These are phyloP conservation scores for Boletus subluridellus DNA, from an alignment of 1,284 basidiomycete genomes.

Conservation along the genomic window DNA sequence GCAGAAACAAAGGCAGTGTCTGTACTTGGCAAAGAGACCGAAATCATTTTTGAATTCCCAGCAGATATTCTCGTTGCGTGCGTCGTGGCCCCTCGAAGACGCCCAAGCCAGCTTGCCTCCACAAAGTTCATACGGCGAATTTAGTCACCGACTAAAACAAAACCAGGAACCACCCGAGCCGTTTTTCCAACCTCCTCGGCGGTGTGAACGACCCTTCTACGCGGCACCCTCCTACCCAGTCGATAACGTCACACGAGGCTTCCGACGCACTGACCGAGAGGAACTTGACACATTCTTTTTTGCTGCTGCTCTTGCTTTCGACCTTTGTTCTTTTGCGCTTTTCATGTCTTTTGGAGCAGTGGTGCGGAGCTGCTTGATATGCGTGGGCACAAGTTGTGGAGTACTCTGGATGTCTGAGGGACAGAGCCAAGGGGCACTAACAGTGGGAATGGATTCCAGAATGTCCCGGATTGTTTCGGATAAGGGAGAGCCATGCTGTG, in stretches of 20 bases:
- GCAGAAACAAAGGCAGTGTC: neutral
- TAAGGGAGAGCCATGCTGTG: slow-evolving; percentile 40
- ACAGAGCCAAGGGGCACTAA: slow-evolving; percentile 64
- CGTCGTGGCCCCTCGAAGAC: neutral
- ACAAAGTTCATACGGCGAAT: neutral
- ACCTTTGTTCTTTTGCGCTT: slow-evolving; percentile 61
- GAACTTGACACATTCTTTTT: slow-evolving; percentile 17
- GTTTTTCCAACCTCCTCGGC: neutral
- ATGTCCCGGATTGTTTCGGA: slow-evolving; percentile 39
- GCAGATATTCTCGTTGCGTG: neutral
- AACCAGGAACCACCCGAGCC: neutral
- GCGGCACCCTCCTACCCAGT: slow-evolving; percentile 2
- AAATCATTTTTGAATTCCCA: neutral
- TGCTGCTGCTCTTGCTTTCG: slow-evolving; percentile 52
- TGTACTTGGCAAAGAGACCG: neutral
- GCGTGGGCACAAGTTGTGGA: slow-evolving; percentile 59
- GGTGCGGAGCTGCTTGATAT: slow-evolving; percentile 84
- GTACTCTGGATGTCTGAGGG: slow-evolving; percentile 10
- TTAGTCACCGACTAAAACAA: neutral
- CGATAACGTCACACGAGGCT: slow-evolving; percentile 24
- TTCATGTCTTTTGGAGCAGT: slow-evolving; percentile 77
- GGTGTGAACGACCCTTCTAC: neutral
- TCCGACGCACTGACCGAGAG: slow-evolving; percentile 17
- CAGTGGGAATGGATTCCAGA: slow-evolving; percentile 47
- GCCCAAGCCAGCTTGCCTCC: neutral